Evolutionary conservation across 768 basidiomycete genomes (phyloP).

Genomic region (Gyrodon lividus): DNA sequence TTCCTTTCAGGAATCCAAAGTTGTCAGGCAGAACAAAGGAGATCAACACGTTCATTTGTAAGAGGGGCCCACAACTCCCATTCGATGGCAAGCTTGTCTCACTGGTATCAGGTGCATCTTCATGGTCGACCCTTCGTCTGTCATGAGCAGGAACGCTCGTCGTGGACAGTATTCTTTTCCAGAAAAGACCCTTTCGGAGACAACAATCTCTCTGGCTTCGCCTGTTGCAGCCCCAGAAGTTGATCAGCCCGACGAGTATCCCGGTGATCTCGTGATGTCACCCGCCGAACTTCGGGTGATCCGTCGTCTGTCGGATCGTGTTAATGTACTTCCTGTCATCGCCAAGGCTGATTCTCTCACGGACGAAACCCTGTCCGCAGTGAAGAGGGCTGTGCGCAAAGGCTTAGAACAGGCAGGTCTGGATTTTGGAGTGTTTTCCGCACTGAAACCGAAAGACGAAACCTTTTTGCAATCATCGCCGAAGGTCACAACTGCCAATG

Average conservation of each 20-base stretch:
- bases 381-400: constrained; percentile 71
- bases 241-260: constrained; percentile 48
- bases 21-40: constrained; percentile 80
- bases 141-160: constrained; percentile 55
- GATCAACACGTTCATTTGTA: constrained; percentile 90
- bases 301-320: constrained; percentile 66
- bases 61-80: constrained; percentile 27
- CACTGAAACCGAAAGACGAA: constrained; percentile 31
- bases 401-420: constrained; percentile 67
- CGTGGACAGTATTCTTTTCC: constrained; percentile 49
- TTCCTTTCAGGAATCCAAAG: constrained; percentile 73
- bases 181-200: constrained; percentile 61
- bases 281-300: constrained; percentile 80
- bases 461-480: constrained; percentile 11
- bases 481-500: constrained; percentile 5
- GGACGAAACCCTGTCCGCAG: constrained; percentile 64
- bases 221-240: constrained; percentile 53
- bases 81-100: constrained; percentile 7
- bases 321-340: constrained; percentile 81
- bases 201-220: constrained; percentile 51
- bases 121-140: constrained; percentile 75
- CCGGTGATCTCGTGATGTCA: constrained; percentile 60
- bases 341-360: constrained; percentile 82
- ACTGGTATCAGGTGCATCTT: constrained; percentile 66
- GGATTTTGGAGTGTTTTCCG: constrained; percentile 75